A percentile compares a stretch with the other conserved stretches of the same genome.
Conservation (phyloP, 108 stramenopile genomes). For the Mediolabrus comicus region DNA sequence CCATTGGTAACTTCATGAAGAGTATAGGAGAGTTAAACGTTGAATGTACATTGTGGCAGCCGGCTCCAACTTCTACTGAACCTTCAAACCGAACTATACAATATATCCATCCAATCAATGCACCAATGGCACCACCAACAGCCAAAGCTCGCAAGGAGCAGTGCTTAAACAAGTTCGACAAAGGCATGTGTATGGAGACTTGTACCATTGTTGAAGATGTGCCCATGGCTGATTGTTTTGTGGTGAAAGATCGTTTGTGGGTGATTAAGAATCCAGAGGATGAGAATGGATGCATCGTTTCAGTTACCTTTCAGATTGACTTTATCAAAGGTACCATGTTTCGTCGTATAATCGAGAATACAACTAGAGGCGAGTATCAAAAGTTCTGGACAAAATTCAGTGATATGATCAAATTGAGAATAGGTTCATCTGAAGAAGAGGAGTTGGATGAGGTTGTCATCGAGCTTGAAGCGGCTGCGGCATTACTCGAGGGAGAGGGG, state of each 20-base stretch:
- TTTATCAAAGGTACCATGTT: slow-evolving; percentile 77
- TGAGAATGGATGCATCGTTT: slow-evolving; percentile 36
- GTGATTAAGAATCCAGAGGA: slow-evolving; percentile 42
- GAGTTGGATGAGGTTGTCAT: slow-evolving; percentile 20
- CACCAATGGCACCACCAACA: slow-evolving; percentile 82
- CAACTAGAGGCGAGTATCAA: slow-evolving; percentile 63
- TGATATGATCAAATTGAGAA: slow-evolving; percentile 19
- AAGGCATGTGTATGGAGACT: slow-evolving; percentile 71
- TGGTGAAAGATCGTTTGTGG: slow-evolving; percentile 69
- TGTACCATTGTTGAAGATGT: slow-evolving; percentile 75
- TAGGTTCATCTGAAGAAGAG: slow-evolving; percentile 3
- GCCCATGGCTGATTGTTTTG: slow-evolving; percentile 88
- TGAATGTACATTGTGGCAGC: slow-evolving; percentile 56
- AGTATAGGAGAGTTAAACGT: slow-evolving; percentile 56
- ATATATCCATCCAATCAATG: slow-evolving; percentile 79
- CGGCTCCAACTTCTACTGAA: background rate
- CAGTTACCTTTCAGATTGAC: slow-evolving; percentile 56
- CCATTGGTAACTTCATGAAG: slow-evolving; percentile 52
- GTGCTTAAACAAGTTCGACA: slow-evolving; percentile 47
- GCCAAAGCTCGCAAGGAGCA: slow-evolving; percentile 78
- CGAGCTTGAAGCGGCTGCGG: slow-evolving; percentile 13
- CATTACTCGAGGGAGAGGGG: slow-evolving; percentile 4
- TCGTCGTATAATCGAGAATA: slow-evolving; percentile 59
- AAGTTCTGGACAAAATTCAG: slow-evolving; percentile 53
- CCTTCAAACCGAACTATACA: slow-evolving; percentile 52